Evolutionary conservation across 768 basidiomycete species (phyloP), one percentile per base, ranked within the genome.

Genomic region (Kwoniella newhampshirensis): DNA sequence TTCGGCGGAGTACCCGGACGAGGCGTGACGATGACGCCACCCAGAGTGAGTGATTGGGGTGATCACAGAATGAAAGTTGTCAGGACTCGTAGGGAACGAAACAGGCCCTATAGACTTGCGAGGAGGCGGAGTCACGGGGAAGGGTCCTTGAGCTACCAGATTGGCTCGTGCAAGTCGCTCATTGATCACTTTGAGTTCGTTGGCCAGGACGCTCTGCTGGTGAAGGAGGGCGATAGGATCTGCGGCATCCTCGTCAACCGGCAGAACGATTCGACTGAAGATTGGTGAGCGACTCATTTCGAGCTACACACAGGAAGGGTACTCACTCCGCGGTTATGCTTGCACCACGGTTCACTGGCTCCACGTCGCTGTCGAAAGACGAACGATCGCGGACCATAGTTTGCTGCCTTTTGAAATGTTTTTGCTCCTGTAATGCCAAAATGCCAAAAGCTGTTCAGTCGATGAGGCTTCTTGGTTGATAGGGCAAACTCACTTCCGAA

Each of bases 401-500:
- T 26, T 58, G 56, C 26, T 59, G 57, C 12, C 45, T 41, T 17
- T 59, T 59, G 44, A 46, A 59, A 11, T 59, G 57, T 32, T 59
- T 59, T 49, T 59, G 57, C 25, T 52, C 57, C 57, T 59, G n/a
- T 15, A 36, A 30, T 26, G 37, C 40, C 20, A 18, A n/a, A 3
- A 13, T 32, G 32, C 32, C 7, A 32, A 30, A n/a, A 40, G 21
- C 51, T 40, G 45, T 23, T 41, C n/a, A 27, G 35, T 26, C 4
- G 20, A 20, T n/a, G 37, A 17, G 21, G 8, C 18, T 25, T 28
- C 35, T 8, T 18, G 49, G 12, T 8, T 15, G 36, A 3, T 17
- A 23, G 21, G 26, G 26, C 26, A 27, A 45, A 39, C 60, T 54
- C 15, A 70, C 68, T 17, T 70, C 65, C 4, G 63, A 64, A 40